A percentile compares a stretch with the other conserved stretches of the same genome.
Conservation (phyloP, 345 rosid species). For the Euclidium syriacum region DNA sequence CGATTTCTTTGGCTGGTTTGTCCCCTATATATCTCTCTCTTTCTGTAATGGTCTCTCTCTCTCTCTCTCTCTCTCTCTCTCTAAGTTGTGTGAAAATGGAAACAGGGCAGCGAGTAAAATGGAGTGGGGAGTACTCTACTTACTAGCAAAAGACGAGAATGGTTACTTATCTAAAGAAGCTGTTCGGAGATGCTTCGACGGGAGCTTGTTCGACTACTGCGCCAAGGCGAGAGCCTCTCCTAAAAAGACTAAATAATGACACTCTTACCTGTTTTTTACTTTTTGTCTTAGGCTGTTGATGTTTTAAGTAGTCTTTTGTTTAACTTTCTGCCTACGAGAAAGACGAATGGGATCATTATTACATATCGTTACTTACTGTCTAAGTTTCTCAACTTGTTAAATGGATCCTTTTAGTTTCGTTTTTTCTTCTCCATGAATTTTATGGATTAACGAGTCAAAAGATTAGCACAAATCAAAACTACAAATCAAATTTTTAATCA, state of each 20-base stretch:
- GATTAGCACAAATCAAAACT: too few species aligned
- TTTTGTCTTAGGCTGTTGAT: neutral
- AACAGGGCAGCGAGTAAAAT: slow-evolving; percentile 43
- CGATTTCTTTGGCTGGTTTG: slow-evolving; percentile 51
- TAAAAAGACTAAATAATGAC: slow-evolving; percentile 23
- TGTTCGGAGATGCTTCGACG: slow-evolving; percentile 54
- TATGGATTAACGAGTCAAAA: too few species aligned
- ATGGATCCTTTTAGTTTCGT: neutral
- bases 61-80: neutral
- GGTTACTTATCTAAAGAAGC: slow-evolving; percentile 64
- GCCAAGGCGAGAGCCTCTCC: slow-evolving; percentile 34
- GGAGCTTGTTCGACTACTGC: slow-evolving; percentile 58
- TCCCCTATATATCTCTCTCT: neutral
- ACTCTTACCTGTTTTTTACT: neutral
- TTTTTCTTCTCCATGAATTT: too few species aligned
- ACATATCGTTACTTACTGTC: neutral
- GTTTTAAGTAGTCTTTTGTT: slow-evolving; percentile 9
- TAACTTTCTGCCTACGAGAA: neutral
- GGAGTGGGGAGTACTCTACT: slow-evolving; percentile 50
- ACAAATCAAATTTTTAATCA: too few species aligned
- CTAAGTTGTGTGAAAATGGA: neutral
- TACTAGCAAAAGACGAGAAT: slow-evolving; percentile 52
- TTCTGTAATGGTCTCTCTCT: neutral
- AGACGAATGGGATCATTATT: neutral
- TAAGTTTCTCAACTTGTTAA: neutral